Conservation (phyloP, 371 early-diverging fungal genomes). For the Lichtheimia ornata region DNA sequence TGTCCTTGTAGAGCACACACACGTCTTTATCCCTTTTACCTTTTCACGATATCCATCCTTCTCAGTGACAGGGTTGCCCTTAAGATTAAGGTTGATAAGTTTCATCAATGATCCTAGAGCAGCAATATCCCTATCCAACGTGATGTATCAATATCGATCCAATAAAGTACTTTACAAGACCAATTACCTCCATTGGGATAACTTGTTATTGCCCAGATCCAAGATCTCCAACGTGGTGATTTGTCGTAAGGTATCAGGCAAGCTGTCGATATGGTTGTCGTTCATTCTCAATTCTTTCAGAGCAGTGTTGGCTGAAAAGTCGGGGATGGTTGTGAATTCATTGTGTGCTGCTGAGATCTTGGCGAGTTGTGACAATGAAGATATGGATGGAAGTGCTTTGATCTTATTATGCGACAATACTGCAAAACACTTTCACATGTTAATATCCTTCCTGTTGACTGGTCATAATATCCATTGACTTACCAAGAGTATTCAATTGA, state of each 20-base stretch:
- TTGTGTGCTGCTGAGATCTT: slow-evolving; percentile 83
- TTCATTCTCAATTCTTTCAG: slow-evolving; percentile 79
- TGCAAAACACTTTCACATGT: slow-evolving; percentile 7
- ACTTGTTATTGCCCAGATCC: slow-evolving; percentile 74
- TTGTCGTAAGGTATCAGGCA: slow-evolving; percentile 64
- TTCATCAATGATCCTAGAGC: slow-evolving; percentile 58
- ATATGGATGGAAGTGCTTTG: slow-evolving; percentile 58
- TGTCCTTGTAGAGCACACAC: not conserved
- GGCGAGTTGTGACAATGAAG: slow-evolving; percentile 57
- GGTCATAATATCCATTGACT: not conserved
- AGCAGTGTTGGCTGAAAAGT: slow-evolving; percentile 53
- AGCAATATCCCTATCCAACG: slow-evolving; percentile 54
- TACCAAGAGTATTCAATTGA: slow-evolving; percentile 75
- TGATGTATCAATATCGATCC: no score
- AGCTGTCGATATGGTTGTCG: slow-evolving; percentile 69
- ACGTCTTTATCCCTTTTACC: slow-evolving; percentile 28
- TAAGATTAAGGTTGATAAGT: slow-evolving; percentile 74
- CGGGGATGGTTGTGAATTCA: slow-evolving; percentile 66
- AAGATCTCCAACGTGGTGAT: slow-evolving; percentile 66
- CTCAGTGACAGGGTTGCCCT: slow-evolving; percentile 77
- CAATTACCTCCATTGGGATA: slow-evolving; percentile 58
- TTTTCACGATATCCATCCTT: slow-evolving; percentile 66
- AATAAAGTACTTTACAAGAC: not conserved
- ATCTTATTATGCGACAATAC: slow-evolving; percentile 84
- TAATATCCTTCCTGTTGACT: not conserved